Conservation (phyloP, 257 asterid genomes). For the Anisodus acutangulus region DNA sequence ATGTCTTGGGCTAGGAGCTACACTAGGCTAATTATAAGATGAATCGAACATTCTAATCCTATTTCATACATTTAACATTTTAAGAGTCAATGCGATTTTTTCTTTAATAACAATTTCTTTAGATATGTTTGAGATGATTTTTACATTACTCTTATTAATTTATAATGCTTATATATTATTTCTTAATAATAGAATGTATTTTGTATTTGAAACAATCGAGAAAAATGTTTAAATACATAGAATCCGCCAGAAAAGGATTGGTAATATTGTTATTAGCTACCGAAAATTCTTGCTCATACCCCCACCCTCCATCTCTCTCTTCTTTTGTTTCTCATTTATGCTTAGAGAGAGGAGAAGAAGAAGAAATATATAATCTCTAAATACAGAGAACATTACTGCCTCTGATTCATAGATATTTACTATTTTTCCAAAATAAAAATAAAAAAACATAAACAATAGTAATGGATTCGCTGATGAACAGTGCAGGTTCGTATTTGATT, state of each 20-base stretch:
- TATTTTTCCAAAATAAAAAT: neutral
- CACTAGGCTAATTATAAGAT: too few species aligned
- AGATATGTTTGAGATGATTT: too few species aligned
- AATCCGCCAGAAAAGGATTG: constrained; percentile 27
- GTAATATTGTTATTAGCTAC: neutral
- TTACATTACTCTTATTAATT: neutral
- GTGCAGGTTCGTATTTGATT: constrained; percentile 84
- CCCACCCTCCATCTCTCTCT: neutral
- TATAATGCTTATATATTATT: neutral
- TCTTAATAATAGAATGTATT: neutral
- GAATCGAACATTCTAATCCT: too few species aligned
- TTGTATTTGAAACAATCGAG: neutral
- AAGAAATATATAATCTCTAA: neutral
- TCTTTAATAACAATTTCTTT: too few species aligned
- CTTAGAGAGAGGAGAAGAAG: neutral
- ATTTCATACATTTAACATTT: too few species aligned
- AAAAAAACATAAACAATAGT: neutral
- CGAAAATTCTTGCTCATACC: neutral
- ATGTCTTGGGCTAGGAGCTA: too few species aligned
- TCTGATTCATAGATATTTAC: neutral
- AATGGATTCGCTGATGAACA: constrained; percentile 82
- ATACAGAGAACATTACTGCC: neutral
- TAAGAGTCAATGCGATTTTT: too few species aligned
- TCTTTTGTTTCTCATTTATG: neutral
- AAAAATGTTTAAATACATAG: neutral